These are phyloP conservation scores for Hyaloscypha finlandica DNA, from an alignment of 495 filamentous ascomycete genomes.

Conservation along the genomic window DNA sequence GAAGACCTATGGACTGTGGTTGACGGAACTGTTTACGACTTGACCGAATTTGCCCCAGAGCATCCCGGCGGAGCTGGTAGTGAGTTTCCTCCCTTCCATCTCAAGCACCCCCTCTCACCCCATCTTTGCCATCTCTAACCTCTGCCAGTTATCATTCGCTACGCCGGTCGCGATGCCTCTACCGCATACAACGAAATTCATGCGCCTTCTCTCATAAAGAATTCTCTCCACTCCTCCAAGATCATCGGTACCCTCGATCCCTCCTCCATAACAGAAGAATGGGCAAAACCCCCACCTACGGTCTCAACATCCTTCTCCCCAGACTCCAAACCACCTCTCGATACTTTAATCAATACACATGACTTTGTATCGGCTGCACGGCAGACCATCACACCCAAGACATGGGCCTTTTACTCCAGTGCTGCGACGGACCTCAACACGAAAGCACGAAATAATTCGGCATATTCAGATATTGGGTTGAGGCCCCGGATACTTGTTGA, in stretches of 20 bases:
- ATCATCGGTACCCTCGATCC: slow-evolving; percentile 60
- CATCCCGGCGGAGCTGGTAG: slow-evolving; percentile 63
- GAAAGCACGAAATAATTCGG: slow-evolving; percentile 47
- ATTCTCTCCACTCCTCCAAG: slow-evolving; percentile 53
- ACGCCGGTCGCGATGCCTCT: slow-evolving; percentile 75
- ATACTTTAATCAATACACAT: slow-evolving; percentile 68
- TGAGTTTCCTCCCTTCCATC: slow-evolving; percentile 30
- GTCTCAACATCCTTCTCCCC: slow-evolving; percentile 18
- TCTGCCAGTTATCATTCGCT: slow-evolving; percentile 59
- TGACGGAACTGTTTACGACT: slow-evolving; percentile 73
- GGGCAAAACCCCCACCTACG: slow-evolving; percentile 25
- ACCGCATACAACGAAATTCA: slow-evolving; percentile 69
- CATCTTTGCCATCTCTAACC: slow-evolving; percentile 1
- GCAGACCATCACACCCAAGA: slow-evolving; percentile 63
- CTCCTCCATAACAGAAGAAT: slow-evolving; percentile 26
- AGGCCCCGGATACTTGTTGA: slow-evolving; percentile 74
- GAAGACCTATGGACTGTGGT: slow-evolving; percentile 79
- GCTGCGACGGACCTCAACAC: slow-evolving; percentile 79
- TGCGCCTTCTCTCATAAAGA: slow-evolving; percentile 58
- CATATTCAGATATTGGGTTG: slow-evolving; percentile 67
- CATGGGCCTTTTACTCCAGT: slow-evolving; percentile 82
- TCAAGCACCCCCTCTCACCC: not conserved
- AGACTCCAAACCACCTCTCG: slow-evolving; percentile 60
- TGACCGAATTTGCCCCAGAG: slow-evolving; percentile 63
- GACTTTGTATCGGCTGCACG: slow-evolving; percentile 73